Evolutionary conservation across 805 yeast species (phyloP), one percentile per base, ranked within the genome.

Genomic region (Wickerhamiella lipophila): DNA sequence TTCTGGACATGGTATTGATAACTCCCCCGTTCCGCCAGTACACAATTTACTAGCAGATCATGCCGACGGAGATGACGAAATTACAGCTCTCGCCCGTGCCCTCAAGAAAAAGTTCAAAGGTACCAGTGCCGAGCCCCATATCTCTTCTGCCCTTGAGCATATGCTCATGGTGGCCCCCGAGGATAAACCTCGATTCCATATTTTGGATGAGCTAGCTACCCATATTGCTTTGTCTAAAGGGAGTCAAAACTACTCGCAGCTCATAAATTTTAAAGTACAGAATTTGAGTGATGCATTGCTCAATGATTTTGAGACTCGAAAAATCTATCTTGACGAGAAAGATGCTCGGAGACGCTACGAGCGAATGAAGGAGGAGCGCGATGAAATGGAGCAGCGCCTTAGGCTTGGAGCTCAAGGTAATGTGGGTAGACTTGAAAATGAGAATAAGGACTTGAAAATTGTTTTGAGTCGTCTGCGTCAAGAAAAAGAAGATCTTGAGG

Each of bases 241-340:
- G 9, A 74, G 75, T 47, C 82, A 79, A 43, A 70, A 79, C n/a
- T 77, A 50, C 9, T 32, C 41, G 18, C 45, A 51, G 21, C 40
- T 84, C 13, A 71, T 85, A 54, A 83, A 81, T 47, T 76, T 83
- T 43, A 84, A 94, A 1, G 78, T 88, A 30, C 86, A 83, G 58
- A 70, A 78, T 49, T 68, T 89, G 42, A 70, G 77, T 51, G 79
- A 85, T 39, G 73, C 83, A 23, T 70, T 88, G 59, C 79, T 79
- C 55, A 83, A 95, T 0, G 96, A 89, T 61, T 94, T 85, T 48
- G 79, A 81, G 65, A 94, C 94, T 11, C 71, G 78, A 47, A 72
- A 82, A 52, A 94, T 95, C 52, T 72, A 68, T 49, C 60, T 59
- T 49, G 86, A 75, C 49, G 70, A 79, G 32, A 72, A 73, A 57